Evolutionary conservation across 345 rosid species (phyloP).

Genomic region (Salix purpurea): DNA sequence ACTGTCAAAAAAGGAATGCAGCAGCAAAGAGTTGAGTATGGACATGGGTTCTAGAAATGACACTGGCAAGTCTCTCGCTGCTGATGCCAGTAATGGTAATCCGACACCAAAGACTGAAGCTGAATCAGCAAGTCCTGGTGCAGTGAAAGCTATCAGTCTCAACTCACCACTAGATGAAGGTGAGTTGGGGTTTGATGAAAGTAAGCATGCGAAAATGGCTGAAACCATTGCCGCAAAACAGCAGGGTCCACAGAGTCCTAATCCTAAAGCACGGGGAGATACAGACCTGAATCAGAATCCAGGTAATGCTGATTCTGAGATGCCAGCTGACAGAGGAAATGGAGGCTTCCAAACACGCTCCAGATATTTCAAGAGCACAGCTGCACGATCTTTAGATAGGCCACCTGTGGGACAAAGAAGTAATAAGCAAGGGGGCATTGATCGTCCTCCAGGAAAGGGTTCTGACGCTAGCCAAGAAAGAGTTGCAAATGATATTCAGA

Average conservation of each 20-base stretch:
- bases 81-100: background rate
- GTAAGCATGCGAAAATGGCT: constrained; percentile 33
- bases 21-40: background rate
- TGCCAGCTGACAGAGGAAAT: constrained; percentile 45
- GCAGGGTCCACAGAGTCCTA: constrained; percentile 3
- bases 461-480: constrained; percentile 19
- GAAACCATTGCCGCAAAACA: constrained; percentile 33
- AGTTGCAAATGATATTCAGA: constrained; percentile 10
- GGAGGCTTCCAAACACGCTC: constrained; percentile 30
- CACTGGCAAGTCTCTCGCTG: constrained; percentile 19
- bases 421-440: constrained; percentile 24
- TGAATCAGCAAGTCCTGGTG: constrained; percentile 36
- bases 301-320: constrained; percentile 28
- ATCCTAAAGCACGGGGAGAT: constrained; percentile 23
- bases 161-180: constrained; percentile 35
- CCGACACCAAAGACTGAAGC: constrained; percentile 35
- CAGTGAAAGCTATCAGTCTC: constrained; percentile 23
- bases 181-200: too few relatives aligned
- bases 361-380: constrained; percentile 28
- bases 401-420: constrained; percentile 65
- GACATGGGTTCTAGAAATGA: constrained; percentile 46
- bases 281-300: constrained; percentile 28
- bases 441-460: constrained; percentile 23
- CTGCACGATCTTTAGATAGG: constrained; percentile 26
- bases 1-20: background rate